These are phyloP conservation scores for Trametes cinnabarina DNA, from an alignment of 768 basidiomycete species.

Conservation along the genomic window DNA sequence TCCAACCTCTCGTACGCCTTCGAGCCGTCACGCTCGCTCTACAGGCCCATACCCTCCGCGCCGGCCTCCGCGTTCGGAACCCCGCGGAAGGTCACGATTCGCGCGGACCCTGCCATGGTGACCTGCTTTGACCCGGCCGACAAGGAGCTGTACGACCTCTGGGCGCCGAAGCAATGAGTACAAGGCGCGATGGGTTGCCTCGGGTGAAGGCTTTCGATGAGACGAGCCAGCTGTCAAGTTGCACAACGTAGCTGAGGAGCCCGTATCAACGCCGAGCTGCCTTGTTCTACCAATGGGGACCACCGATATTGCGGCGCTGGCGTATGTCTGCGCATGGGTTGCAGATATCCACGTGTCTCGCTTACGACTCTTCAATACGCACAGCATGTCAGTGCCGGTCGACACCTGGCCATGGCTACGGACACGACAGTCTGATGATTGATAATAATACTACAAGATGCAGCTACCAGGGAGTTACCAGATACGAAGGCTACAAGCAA, in stretches of 20 bases:
- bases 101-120: slow-evolving; percentile 61
- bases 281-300: no score
- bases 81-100: slow-evolving; percentile 43
- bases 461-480: neutral
- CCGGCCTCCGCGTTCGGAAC: slow-evolving; percentile 25
- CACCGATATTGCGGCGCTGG: no score
- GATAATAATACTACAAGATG: slow-evolving; percentile 3
- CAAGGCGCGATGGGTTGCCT: neutral
- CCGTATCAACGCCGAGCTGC: no score
- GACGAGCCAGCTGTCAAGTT: no score
- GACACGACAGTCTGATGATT: neutral
- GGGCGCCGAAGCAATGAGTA: slow-evolving; percentile 51
- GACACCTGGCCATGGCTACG: slow-evolving; percentile 1
- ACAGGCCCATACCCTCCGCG: slow-evolving; percentile 9
- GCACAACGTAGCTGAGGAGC: no score
- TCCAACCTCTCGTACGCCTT: slow-evolving; percentile 15
- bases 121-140: slow-evolving; percentile 78
- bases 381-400: no score
- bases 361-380: no score
- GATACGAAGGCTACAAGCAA: slow-evolving; percentile 1
- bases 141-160: slow-evolving; percentile 73
- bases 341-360: no score
- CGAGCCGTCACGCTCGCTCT: slow-evolving; percentile 14
- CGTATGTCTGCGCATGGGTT: no score
- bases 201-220: neutral